Percentiles rank a stretch among this genome's conserved stretches.
phyloP scores from a whole-genome alignment of 768 basidiomycete genomes.

The Mycena kentingensis region DNA sequence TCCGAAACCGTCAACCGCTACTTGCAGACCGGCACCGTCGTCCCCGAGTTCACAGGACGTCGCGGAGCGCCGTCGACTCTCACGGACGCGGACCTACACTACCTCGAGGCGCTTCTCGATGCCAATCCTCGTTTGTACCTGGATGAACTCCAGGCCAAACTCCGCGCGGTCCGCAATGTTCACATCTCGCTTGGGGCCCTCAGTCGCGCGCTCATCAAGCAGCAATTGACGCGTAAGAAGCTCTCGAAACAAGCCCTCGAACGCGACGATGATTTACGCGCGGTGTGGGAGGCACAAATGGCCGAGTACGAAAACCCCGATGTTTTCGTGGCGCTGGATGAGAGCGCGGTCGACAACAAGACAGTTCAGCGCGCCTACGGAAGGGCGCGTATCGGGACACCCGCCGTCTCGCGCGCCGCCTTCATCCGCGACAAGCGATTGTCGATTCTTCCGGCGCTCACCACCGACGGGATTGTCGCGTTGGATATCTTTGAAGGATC shows the following conservation, averaged over 20 bases:
- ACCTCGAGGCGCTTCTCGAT: conserved; percentile 7
- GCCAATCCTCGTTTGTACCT: conserved; percentile 24
- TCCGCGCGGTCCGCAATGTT: conserved; percentile 4
- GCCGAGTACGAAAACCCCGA: conserved; percentile 13
- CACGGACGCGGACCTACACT: conserved; percentile 15
- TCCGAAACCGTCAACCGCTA: conserved; percentile 17
- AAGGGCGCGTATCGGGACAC: conserved; percentile 21
- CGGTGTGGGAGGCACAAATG: too few species aligned
- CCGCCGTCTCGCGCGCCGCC: conserved; percentile 24
- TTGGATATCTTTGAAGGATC: conserved; percentile 38
- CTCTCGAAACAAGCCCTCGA: too few species aligned
- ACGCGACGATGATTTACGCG: too few species aligned
- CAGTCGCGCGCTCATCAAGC: too few species aligned
- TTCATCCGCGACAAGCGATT: conserved; percentile 31
- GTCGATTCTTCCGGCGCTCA: conserved; percentile 33
- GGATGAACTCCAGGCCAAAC: conserved; percentile 22
- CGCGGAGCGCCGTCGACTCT: conserved; percentile 20
- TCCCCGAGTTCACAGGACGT: conserved; percentile 16
- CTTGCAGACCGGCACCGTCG: conserved; percentile 6
- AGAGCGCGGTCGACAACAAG: conserved; percentile 28
- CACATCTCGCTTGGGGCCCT: too few species aligned
- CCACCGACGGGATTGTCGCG: conserved; percentile 32
- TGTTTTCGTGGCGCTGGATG: conserved; percentile 30
- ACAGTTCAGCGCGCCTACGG: conserved; percentile 24
- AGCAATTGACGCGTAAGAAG: too few species aligned